A percentile compares a stretch with the other conserved stretches of the same genome.
Evolutionary conservation across 75 land plant species (phyloP).

Genomic region (Sequoiadendron giganteum): DNA sequence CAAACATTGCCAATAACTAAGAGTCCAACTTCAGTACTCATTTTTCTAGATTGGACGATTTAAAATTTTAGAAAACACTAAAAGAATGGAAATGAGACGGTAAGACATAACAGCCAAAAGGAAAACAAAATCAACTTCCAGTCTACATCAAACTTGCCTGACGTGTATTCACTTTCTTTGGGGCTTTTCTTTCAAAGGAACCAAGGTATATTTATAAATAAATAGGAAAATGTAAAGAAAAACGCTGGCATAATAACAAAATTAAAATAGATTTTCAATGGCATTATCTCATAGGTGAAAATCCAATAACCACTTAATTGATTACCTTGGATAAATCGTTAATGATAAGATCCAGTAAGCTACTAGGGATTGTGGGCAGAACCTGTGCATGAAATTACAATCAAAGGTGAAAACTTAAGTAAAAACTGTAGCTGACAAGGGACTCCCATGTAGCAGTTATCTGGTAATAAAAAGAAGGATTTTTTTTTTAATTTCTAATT

Average conservation of each 20-base stretch:
- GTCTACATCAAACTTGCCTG: no score
- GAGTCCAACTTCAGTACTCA: no score
- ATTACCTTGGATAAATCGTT: background rate
- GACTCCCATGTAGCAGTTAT: background rate
- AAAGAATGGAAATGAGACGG: background rate
- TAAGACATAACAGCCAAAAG: background rate
- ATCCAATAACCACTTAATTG: background rate
- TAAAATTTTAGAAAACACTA: no score
- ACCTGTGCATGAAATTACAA: background rate
- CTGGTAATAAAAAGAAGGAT: background rate
- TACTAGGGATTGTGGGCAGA: background rate
- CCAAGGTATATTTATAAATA: background rate
- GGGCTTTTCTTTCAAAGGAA: background rate
- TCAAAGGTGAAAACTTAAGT: background rate
- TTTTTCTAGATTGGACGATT: no score
- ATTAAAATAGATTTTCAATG: background rate
- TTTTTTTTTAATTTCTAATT: background rate
- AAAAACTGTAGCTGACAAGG: background rate
- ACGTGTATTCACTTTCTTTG: no score
- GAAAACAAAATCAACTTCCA: background rate
- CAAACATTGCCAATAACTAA: no score
- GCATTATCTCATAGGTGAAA: background rate
- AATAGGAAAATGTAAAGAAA: background rate
- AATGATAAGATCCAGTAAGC: background rate
- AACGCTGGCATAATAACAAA: background rate